These are phyloP conservation scores for Oidium heveae DNA, from an alignment of 2,329 filamentous ascomycete genomes.

Conservation along the genomic window DNA sequence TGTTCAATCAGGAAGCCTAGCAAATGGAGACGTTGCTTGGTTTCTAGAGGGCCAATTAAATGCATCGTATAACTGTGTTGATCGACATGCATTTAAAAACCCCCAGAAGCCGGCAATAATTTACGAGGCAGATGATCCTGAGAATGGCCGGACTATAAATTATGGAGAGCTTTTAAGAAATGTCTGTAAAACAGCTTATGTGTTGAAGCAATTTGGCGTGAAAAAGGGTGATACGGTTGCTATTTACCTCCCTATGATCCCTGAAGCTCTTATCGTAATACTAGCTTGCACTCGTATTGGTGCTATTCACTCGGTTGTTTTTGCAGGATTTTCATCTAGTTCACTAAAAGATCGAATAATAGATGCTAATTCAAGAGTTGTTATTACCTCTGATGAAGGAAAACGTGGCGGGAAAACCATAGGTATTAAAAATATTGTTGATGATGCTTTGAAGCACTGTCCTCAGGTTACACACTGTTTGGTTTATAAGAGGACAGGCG, in stretches of 20 bases:
- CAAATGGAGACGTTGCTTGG: slow-evolving; percentile 71
- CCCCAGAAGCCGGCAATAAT: slow-evolving; percentile 89
- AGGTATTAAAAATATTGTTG: slow-evolving; percentile 96
- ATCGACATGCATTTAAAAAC: slow-evolving; percentile 87
- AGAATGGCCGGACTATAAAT: slow-evolving; percentile 67
- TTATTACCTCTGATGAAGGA: slow-evolving; percentile 94
- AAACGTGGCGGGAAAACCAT: slow-evolving; percentile 95
- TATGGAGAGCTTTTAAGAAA: slow-evolving; percentile 84
- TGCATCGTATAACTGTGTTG: slow-evolving; percentile 90
- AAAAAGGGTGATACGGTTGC: slow-evolving; percentile 93
- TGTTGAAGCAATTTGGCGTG: slow-evolving; percentile 84
- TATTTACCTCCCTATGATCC: slow-evolving; percentile 97
- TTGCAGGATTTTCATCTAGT: slow-evolving; percentile 91
- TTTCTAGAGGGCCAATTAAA: slow-evolving; percentile 86
- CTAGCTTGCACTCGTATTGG: slow-evolving; percentile 81
- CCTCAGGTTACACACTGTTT: slow-evolving; percentile 65
- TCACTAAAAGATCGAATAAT: slow-evolving; percentile 86
- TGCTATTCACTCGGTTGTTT: slow-evolving; percentile 90
- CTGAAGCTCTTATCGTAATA: slow-evolving; percentile 77
- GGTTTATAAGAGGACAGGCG: slow-evolving; percentile 85
- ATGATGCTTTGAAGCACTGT: slow-evolving; percentile 90
- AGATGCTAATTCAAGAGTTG: slow-evolving; percentile 71
- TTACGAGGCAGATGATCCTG: slow-evolving; percentile 87
- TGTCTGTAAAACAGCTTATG: slow-evolving; percentile 68
- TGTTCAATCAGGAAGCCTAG: slow-evolving; percentile 51